Percentiles rank a stretch among this genome's conserved stretches.
phyloP scores from a whole-genome alignment of 129 eudicot species.

The Arctium lappa region DNA sequence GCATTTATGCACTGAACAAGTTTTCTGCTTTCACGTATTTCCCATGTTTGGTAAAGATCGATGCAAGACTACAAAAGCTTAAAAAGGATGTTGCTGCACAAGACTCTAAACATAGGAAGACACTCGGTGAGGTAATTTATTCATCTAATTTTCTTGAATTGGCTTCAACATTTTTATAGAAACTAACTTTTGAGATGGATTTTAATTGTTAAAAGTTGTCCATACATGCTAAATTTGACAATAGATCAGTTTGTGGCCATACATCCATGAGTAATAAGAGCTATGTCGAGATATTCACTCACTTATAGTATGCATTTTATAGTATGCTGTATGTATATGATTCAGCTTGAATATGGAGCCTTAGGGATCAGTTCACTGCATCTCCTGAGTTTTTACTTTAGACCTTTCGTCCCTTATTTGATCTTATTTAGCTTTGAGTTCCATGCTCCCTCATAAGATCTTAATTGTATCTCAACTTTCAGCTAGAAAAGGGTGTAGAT shows the following conservation, averaged over 20 bases:
- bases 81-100: constrained; percentile 81
- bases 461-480: constrained; percentile 24
- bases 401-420: background rate
- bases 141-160: background rate
- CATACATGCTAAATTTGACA: background rate
- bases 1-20: background rate
- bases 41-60: constrained; percentile 45
- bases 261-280: background rate
- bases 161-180: constrained; percentile 2
- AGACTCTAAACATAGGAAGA: constrained; percentile 80
- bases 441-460: constrained; percentile 5
- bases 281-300: background rate
- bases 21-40: constrained; percentile 9
- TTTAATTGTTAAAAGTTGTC: background rate
- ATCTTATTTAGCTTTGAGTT: constrained; percentile 2
- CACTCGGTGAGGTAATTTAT: constrained; percentile 76
- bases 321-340: background rate
- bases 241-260: background rate
- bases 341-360: background rate
- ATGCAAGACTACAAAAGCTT: constrained; percentile 61
- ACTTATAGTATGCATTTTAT: background rate
- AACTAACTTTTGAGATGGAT: background rate
- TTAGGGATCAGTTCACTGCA: constrained; percentile 3
- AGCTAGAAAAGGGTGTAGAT: constrained; percentile 94
- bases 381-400: background rate